phyloP scores from a whole-genome alignment of 345 rosid species.

The Cardamine chenopodiifolia region DNA sequence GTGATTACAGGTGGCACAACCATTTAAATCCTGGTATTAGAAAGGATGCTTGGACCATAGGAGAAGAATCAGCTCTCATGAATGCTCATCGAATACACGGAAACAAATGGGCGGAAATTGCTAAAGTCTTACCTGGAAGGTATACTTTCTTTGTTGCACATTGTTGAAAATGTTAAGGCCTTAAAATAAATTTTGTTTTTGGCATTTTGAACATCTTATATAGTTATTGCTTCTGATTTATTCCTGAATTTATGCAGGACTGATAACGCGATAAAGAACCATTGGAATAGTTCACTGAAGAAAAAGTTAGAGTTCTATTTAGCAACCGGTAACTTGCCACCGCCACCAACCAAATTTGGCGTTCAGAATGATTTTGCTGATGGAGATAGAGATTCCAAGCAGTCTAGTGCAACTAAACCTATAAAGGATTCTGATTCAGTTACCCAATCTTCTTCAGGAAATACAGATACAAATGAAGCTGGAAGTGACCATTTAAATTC shows the following conservation, averaged over 20 bases:
- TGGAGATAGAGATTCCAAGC: conserved; percentile 35
- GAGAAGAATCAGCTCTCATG: conserved; percentile 82
- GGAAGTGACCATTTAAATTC: conserved; percentile 53
- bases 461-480: conserved; percentile 56
- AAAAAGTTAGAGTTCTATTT: conserved; percentile 82
- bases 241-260: conserved; percentile 58
- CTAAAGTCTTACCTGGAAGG: conserved; percentile 94
- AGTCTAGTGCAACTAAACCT: conserved; percentile 26
- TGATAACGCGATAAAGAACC: conserved; percentile 90
- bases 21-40: conserved; percentile 94
- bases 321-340: conserved; percentile 67
- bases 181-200: conserved; percentile 47
- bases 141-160: conserved; percentile 38
- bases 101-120: conserved; percentile 98
- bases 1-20: conserved; percentile 84
- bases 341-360: conserved; percentile 53
- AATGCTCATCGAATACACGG: conserved; percentile 77
- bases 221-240: not conserved
- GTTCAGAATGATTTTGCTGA: conserved; percentile 24
- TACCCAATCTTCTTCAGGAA: conserved; percentile 61
- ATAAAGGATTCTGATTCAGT: conserved; percentile 58
- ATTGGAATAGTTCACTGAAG: conserved; percentile 98
- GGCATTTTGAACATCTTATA: not conserved
- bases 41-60: conserved; percentile 88
- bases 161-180: conserved; percentile 51